Evolutionary conservation across 345 rosid species (phyloP), one percentile per base, ranked within the genome.

Genomic region (Cardamine resedifolia): DNA sequence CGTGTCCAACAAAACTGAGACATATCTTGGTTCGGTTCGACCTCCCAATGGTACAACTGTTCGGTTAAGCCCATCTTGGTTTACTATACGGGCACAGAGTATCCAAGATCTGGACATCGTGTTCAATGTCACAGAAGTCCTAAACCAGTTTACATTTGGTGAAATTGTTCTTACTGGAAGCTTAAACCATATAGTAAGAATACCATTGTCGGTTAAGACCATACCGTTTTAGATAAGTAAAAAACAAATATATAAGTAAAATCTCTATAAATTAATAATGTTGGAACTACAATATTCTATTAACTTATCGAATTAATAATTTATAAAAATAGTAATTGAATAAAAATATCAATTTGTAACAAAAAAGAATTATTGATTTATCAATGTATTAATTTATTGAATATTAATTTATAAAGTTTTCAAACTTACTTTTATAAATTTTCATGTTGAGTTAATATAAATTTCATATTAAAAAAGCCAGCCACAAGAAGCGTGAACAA

Each of bases 91-190:
- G 44, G 77, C 91, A 27, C 74, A 74, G 10, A 81, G 26, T 58
- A 79, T 38, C 23, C 91, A 84, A 72, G 84, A 78, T 59, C 9
- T 94, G 57, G 81, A 82, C 59, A 86, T 89, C 8, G 72, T 78
- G 57, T 72, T 88, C 50, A 80, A 66, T 38, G 90, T 81, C 58
- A 83, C 81, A 2, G 24, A 74, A 60, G 84, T 75, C 21, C 24
- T 18, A 4, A 77, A 65, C 41, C 70, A 76, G 18, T 89, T 85
- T 75, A 74, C 89, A 71, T 89, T 90, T 33, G 95, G 97, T 30
- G 88, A 87, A 77, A 76, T 94, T 57, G 80, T 89, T 71, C 69
- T 86, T 16, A 83, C 84, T 7, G 96, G 98, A 66, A 87, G 90
- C 64, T 74, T 83, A 68, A 78, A 85, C 75, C 98, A 92, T 73